A percentile compares a stretch with the other conserved stretches of the same genome.
Evolutionary conservation across 306 rosid species (phyloP).

Genomic region (Quercus alba): DNA sequence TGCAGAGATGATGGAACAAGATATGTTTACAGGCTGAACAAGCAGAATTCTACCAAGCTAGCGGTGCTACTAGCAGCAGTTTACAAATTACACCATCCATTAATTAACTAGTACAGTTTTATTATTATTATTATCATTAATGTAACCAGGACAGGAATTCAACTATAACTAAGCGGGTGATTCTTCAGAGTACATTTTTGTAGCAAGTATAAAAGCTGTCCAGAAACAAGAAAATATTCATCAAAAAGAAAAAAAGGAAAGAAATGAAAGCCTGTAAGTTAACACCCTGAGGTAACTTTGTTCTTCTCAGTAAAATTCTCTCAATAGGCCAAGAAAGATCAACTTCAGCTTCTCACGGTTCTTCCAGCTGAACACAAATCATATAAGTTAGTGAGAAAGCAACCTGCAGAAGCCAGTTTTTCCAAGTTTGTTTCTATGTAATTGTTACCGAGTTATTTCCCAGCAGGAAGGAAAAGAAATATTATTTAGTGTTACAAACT

Average conservation of each 20-base stretch:
- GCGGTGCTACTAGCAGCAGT: too few species aligned
- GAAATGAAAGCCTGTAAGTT: neutral
- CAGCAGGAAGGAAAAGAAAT: neutral
- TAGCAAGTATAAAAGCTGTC: neutral
- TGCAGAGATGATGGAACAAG: too few species aligned
- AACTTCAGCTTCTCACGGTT: slow-evolving; percentile 25
- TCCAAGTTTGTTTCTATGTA: neutral
- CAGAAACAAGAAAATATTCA: neutral
- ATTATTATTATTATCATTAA: too few species aligned
- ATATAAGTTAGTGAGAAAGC: neutral
- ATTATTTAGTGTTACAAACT: too few species aligned
- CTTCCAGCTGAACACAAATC: slow-evolving; percentile 33
- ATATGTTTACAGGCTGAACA: too few species aligned
- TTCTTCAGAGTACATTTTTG: neutral
- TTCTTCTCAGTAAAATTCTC: neutral
- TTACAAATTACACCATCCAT: too few species aligned
- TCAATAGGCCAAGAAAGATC: neutral
- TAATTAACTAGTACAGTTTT: too few species aligned
- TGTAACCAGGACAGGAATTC: too few species aligned
- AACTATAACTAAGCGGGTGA: too few species aligned
- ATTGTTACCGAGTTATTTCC: too few species aligned
- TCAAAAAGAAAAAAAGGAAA: neutral
- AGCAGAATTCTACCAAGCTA: too few species aligned
- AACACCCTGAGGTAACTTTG: neutral
- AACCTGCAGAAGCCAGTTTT: too few species aligned